A percentile compares a stretch with the other conserved stretches of the same genome.
phyloP scores from a whole-genome alignment of 768 basidiomycete species.

The Naematelia encephala region DNA sequence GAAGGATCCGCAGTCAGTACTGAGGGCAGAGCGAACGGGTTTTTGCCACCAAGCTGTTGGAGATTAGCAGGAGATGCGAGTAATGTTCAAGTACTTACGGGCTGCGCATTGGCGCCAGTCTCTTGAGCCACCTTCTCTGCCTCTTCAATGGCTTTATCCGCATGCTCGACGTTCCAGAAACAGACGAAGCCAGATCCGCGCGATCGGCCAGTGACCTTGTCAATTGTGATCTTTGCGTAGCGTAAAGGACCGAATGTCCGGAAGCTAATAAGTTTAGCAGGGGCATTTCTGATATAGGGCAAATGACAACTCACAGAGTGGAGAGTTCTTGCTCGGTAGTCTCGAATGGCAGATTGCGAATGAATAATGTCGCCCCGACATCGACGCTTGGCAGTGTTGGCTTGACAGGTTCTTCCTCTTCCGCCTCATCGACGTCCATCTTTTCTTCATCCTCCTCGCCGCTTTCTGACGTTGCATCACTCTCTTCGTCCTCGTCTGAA shows the following conservation, averaged over 20 bases:
- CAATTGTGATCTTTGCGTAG: slow-evolving; percentile 87
- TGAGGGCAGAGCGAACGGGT: slow-evolving; percentile 82
- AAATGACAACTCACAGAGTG: slow-evolving; percentile 61
- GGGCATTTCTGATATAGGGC: background rate
- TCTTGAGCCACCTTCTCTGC: slow-evolving; percentile 57
- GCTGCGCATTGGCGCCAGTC: slow-evolving; percentile 47
- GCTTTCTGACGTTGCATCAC: slow-evolving; percentile 33
- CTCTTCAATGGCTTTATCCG: slow-evolving; percentile 77
- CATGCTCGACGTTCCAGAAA: slow-evolving; percentile 91
- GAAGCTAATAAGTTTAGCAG: slow-evolving; percentile 62
- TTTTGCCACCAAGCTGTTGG: slow-evolving; percentile 53
- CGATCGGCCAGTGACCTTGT: slow-evolving; percentile 75
- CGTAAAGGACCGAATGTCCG: slow-evolving; percentile 86
- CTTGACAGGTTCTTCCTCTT: slow-evolving; percentile 54
- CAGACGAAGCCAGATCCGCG: slow-evolving; percentile 95
- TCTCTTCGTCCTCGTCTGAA: slow-evolving; percentile 3
- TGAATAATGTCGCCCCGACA: slow-evolving; percentile 84
- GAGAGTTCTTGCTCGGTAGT: slow-evolving; percentile 91
- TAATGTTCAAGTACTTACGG: slow-evolving; percentile 28
- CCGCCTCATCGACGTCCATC: slow-evolving; percentile 43
- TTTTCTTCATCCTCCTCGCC: slow-evolving; percentile 41
- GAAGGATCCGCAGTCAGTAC: slow-evolving; percentile 93
- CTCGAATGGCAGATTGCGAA: slow-evolving; percentile 87
- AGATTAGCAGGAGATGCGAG: background rate
- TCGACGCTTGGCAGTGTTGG: slow-evolving; percentile 72